Evolutionary conservation across 139 green algal genomes (phyloP), one percentile per base, ranked within the genome.

Genomic region (Tetratostichococcus sp.): DNA sequence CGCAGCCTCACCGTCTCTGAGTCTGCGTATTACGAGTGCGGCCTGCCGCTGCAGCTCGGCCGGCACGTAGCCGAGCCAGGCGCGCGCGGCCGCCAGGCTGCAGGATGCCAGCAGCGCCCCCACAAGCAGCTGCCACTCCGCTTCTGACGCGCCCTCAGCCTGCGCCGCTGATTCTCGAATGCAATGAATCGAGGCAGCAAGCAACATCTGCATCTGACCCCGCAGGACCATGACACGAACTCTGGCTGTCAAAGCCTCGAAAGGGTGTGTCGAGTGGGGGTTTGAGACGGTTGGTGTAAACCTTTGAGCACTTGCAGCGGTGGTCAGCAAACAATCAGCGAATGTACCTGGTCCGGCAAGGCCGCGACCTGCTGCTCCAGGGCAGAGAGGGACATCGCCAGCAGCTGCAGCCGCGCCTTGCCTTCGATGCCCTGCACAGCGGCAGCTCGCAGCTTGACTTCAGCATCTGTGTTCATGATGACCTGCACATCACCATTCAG

Each of bases 41-140:
- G 67, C 68, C 65, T 70, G 50, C 1, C 14, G 23, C 39, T 77
- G 73, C 73, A 83, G 73, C 33, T 77, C 57, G 8, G 28, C 28
- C 0, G 74, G 76, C 32, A 73, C 72, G 28, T 78, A 82, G 16
- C 80, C 77, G 35, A 85, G 70, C 80, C 80, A 85, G 0, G 69
- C 34, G 1, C 16, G 32, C 11, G 69, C 77, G 1, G 77, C 80
- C 19, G 70, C 69, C n/a, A 73, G 25, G 30, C 76, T 79, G 42
- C 72, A 71, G 5, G 71, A 57, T 4, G 74, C 73, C 57, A 83
- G 65, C 35, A 85, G 28, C 3, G 57, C 80, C 1, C 62, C 28
- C 3, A 32, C 30, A 3, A 80, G 57, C 70, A 59, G 59, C 4
- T 28, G 31, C 80, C 80, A 85, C 57, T 83, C 69, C n/a, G 50